Evolutionary conservation across 208 protist genomes (phyloP).

Genomic region (Leptomonas pyrrhocoris): DNA sequence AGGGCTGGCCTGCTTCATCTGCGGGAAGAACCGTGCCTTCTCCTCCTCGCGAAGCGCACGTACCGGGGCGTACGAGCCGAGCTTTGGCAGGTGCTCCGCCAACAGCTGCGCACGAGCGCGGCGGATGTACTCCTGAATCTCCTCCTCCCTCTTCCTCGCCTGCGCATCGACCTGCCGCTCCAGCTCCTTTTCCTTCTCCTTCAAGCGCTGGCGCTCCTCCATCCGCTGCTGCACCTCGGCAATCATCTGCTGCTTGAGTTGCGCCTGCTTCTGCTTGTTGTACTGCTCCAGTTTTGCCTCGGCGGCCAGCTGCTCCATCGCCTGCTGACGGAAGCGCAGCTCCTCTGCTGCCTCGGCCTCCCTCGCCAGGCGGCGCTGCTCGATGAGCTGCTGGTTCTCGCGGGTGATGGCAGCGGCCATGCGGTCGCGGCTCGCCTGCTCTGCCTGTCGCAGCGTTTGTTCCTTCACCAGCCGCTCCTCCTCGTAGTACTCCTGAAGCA

Average conservation of each 20-base stretch:
- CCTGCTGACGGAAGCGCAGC: slow-evolving; percentile 69
- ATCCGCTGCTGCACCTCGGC: slow-evolving; percentile 77
- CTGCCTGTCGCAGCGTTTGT: slow-evolving; percentile 51
- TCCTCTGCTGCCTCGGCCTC: slow-evolving; percentile 80
- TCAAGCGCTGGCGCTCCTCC: slow-evolving; percentile 71
- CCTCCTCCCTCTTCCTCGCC: slow-evolving; percentile 55
- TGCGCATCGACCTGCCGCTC: slow-evolving; percentile 63
- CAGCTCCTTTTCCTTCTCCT: slow-evolving; percentile 74
- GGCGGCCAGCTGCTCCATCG: slow-evolving; percentile 78
- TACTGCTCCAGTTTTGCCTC: slow-evolving; percentile 86
- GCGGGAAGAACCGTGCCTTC: slow-evolving; percentile 40
- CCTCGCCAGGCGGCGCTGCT: slow-evolving; percentile 52
- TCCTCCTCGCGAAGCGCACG: slow-evolving; percentile 67
- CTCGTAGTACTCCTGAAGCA: slow-evolving; percentile 91
- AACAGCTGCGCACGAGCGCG: slow-evolving; percentile 78
- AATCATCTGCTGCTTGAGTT: slow-evolving; percentile 81
- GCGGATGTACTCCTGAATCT: slow-evolving; percentile 85
- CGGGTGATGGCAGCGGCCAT: slow-evolving; percentile 55
- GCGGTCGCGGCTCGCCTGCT: slow-evolving; percentile 77
- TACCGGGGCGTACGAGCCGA: slow-evolving; percentile 71
- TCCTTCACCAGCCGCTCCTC: slow-evolving; percentile 88
- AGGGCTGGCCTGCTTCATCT: slow-evolving; percentile 11
- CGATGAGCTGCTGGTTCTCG: slow-evolving; percentile 84
- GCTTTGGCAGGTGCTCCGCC: slow-evolving; percentile 71
- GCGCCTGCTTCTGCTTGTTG: slow-evolving; percentile 63